A percentile compares a stretch with the other conserved stretches of the same genome.
phyloP scores from a whole-genome alignment of 164 flowering plant species.

The Chloranthus sessilifolius region DNA sequence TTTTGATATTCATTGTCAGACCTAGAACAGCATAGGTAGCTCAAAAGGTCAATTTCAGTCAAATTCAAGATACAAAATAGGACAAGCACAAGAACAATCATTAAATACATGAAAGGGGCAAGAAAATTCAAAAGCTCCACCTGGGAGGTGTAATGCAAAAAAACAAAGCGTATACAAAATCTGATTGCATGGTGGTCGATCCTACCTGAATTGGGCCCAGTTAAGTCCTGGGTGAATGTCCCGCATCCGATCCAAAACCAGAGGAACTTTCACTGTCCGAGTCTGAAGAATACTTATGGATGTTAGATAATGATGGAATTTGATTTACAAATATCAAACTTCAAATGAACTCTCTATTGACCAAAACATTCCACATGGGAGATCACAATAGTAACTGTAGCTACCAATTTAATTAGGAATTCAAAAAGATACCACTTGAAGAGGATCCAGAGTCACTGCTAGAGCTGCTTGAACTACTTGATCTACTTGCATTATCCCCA shows the following conservation, averaged over 20 bases:
- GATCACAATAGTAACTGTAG: not conserved
- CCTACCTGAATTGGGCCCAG: slow-evolving; percentile 22
- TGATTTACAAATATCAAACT: not conserved
- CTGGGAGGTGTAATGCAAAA: too few relatives aligned
- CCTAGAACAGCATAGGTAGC: too few relatives aligned
- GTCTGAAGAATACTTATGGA: slow-evolving; percentile 29
- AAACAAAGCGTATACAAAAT: too few relatives aligned
- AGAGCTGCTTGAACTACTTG: slow-evolving; percentile 82
- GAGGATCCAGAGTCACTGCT: slow-evolving; percentile 83
- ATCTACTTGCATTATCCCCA: slow-evolving; percentile 42
- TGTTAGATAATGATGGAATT: not conserved
- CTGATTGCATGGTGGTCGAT: too few relatives aligned
- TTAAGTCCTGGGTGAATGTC: slow-evolving; percentile 39
- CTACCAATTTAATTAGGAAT: not conserved
- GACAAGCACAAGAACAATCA: too few relatives aligned
- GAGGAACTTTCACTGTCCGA: slow-evolving; percentile 81
- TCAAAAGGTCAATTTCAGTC: too few relatives aligned
- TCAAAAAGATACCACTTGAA: slow-evolving; percentile 60
- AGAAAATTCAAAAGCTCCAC: too few relatives aligned
- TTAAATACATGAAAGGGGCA: too few relatives aligned
- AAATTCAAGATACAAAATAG: too few relatives aligned
- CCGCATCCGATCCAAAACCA: slow-evolving; percentile 51
- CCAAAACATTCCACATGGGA: not conserved
- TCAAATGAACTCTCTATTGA: not conserved
- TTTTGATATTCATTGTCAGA: too few relatives aligned